A percentile compares a stretch with the other conserved stretches of the same genome.
Evolutionary conservation across 2,329 filamentous ascomycete species (phyloP).

Genomic region (Trematosphaeria pertusa): DNA sequence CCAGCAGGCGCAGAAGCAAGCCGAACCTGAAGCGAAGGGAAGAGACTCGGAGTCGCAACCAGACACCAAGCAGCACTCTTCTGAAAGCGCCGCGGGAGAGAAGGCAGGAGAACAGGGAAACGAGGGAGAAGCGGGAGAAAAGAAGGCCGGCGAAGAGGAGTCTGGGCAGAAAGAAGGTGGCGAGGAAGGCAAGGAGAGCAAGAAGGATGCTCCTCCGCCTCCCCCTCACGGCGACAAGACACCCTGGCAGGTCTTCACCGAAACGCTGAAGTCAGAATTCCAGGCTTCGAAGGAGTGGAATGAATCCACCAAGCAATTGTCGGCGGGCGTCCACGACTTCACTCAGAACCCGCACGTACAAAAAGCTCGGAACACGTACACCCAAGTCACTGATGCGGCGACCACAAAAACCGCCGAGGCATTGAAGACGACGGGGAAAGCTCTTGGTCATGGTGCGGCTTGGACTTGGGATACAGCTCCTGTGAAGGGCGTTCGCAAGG

Average conservation of each 20-base stretch:
- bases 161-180: conserved; percentile 56
- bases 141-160: conserved; percentile 54
- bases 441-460: conserved; percentile 85
- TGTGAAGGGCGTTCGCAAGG: conserved; percentile 88
- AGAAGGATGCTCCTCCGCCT: conserved; percentile 74
- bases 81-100: conserved; percentile 40
- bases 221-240: conserved; percentile 99
- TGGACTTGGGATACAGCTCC: conserved; percentile 98
- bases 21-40: conserved; percentile 42
- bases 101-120: conserved; percentile 49
- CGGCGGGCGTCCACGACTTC: conserved; percentile 87
- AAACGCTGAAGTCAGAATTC: conserved; percentile 93
- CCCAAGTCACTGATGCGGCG: conserved; percentile 83
- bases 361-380: conserved; percentile 83
- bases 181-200: conserved; percentile 62
- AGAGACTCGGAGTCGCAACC: conserved; percentile 35
- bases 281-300: conserved; percentile 99
- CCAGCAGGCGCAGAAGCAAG: conserved; percentile 45
- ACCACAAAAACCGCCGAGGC: conserved; percentile 79
- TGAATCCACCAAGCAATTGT: conserved; percentile 94
- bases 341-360: conserved; percentile 91
- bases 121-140: conserved; percentile 50
- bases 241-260: conserved; percentile 97
- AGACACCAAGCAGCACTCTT: conserved; percentile 51
- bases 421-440: conserved; percentile 83